These are phyloP conservation scores for Sindora glabra DNA, from an alignment of 306 rosid genomes.

Conservation along the genomic window DNA sequence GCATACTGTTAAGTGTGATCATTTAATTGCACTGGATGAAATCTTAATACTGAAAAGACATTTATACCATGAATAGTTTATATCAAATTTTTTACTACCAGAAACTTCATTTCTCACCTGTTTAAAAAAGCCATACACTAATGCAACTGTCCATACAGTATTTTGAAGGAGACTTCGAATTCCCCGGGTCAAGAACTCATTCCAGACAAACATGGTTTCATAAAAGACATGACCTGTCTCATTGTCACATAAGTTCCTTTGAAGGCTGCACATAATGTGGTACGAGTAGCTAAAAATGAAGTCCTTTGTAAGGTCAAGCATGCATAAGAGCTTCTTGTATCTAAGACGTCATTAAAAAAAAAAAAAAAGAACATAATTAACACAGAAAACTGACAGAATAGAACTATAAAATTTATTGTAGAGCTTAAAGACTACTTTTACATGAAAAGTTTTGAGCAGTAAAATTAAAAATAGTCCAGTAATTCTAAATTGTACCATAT, in stretches of 20 bases:
- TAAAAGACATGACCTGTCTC: conserved; percentile 59
- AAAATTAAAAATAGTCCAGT: not conserved
- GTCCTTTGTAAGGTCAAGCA: conserved; percentile 93
- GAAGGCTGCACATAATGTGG: conserved; percentile 84
- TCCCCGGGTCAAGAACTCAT: conserved; percentile 87
- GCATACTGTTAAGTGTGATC: too few species aligned
- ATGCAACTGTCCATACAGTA: conserved; percentile 91
- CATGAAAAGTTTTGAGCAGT: not conserved
- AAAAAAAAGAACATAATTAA: not conserved
- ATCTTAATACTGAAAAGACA: too few species aligned
- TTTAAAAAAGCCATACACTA: conserved; percentile 91
- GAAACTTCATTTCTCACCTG: conserved; percentile 46
- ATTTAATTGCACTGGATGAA: too few species aligned
- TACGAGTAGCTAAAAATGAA: conserved; percentile 98
- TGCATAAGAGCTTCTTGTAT: conserved; percentile 98
- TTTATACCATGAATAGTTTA: too few species aligned
- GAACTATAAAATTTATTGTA: conserved; percentile 1
- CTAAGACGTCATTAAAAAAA: conserved; percentile 31
- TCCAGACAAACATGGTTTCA: conserved; percentile 96
- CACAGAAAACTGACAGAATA: not conserved
- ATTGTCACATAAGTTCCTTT: conserved; percentile 60
- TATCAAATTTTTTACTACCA: not conserved
- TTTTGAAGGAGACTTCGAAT: conserved; percentile 67
- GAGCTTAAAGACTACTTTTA: not conserved
- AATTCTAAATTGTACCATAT: not conserved